These are phyloP conservation scores for Trichosporon ovoides DNA, from an alignment of 1,284 basidiomycete genomes.

Conservation along the genomic window DNA sequence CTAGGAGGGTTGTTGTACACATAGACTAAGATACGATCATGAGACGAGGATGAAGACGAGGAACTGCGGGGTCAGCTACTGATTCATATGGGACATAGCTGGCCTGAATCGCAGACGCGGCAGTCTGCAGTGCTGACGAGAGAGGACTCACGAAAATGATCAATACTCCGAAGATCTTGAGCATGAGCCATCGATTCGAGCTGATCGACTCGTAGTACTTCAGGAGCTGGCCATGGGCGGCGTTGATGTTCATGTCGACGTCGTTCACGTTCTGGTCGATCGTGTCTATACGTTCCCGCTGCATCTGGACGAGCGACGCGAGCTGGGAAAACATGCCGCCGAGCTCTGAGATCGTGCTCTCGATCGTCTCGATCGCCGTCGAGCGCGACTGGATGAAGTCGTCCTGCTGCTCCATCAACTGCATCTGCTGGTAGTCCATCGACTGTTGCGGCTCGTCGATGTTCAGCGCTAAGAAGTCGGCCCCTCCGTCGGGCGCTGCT, in stretches of 20 bases:
- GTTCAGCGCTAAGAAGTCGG: slow-evolving; percentile 86
- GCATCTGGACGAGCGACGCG: slow-evolving; percentile 96
- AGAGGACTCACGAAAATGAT: slow-evolving; percentile 93
- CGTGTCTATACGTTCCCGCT: slow-evolving; percentile 96
- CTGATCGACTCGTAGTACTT: slow-evolving; percentile 95
- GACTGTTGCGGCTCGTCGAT: slow-evolving; percentile 67
- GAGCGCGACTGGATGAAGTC: slow-evolving; percentile 91
- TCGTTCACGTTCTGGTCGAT: slow-evolving; percentile 99
- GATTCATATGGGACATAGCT: no score
- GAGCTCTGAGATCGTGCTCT: slow-evolving; percentile 94
- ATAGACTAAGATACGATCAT: slow-evolving; percentile 37
- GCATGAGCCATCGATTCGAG: slow-evolving; percentile 95
- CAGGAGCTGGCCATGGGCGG: slow-evolving; percentile 82
- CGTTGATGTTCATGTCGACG: slow-evolving; percentile 84
- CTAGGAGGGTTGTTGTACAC: slow-evolving; percentile 18
- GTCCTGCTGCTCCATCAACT: slow-evolving; percentile 93
- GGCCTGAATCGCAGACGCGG: no score
- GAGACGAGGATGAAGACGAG: slow-evolving; percentile 88
- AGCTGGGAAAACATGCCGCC: slow-evolving; percentile 97
- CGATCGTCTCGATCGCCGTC: slow-evolving; percentile 96
- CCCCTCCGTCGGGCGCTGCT: slow-evolving; percentile 29
- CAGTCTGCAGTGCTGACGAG: no score
- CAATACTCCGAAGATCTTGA: slow-evolving; percentile 91
- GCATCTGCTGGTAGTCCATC: slow-evolving; percentile 82
- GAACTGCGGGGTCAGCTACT: slow-evolving; percentile 57